Evolutionary conservation across 2,329 filamentous ascomycete genomes (phyloP), one percentile per base, ranked within the genome.

Genomic region (Fusarium buxicola): DNA sequence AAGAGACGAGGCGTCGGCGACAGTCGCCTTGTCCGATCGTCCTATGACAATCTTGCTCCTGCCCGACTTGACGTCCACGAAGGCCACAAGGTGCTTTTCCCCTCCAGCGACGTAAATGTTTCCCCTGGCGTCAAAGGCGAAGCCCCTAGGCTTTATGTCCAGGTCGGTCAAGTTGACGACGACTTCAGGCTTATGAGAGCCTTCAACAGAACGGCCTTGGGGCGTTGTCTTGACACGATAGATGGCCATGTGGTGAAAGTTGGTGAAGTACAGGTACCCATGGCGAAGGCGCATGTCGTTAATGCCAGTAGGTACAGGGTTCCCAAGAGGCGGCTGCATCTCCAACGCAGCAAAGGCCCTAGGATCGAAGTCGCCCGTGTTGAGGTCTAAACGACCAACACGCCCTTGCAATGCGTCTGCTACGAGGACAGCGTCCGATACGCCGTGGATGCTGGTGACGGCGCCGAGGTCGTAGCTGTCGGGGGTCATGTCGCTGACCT

Each of bases 361-460:
- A 5, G 53, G 41, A 24, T 65, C 59, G 13, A 48, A 63, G 10
- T 7, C 24, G 31, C 58, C 60, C 3, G 60, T 54, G 15, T 9
- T 9, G 24, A 63, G 12, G 21, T 62, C 48, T 2, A 64, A 48
- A 8, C 47, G 48, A n/a, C 60, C 57, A n/a, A 64, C 58, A 7
- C 45, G 4, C 3, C 51, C 60, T 6, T 28, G 30, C 10, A 34
- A 10, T 8, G 57, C 61, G 47, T 66, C 63, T 32, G 55, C 40
- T 13, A 65, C 24, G 12, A 66, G 61, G 8, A 63, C 57, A 9
- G 46, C 50, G 9, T 49, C 25, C 7, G 48, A 18, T 5, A 52
- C 31, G 11, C 41, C 49, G 43, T 60, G 63, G 25, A 66, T 58
- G 8, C 31, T 32, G n/a, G 52, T 27, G 11, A 64, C 47, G 32